phyloP scores from a whole-genome alignment of 305 asterid genomes.

The Andrographis paniculata region DNA sequence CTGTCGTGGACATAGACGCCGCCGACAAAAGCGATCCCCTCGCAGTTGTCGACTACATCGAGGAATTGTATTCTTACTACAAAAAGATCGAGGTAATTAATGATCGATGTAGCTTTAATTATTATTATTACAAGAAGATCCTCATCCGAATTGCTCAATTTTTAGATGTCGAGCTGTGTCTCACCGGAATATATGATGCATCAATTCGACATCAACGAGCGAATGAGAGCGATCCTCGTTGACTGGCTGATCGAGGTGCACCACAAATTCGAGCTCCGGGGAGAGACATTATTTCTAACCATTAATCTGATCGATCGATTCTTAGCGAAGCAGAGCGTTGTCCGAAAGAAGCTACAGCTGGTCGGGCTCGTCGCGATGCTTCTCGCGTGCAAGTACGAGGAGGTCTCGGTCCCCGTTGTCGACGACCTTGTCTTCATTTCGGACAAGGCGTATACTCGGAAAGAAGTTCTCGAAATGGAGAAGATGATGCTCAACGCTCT shows the following conservation, averaged over 20 bases:
- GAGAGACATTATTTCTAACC: conserved; percentile 72
- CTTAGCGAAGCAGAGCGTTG: conserved; percentile 66
- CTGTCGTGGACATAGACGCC: conserved; percentile 57
- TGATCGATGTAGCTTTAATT: neutral
- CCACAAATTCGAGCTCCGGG: conserved; percentile 85
- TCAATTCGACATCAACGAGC: conserved; percentile 76
- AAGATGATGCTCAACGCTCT: conserved; percentile 74
- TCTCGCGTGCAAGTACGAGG: conserved; percentile 91
- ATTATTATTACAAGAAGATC: too few species aligned
- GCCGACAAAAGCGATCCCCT: conserved; percentile 58
- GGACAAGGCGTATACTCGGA: conserved; percentile 78
- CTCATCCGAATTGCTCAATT: neutral
- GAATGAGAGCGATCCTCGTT: conserved; percentile 80
- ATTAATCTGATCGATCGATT: conserved; percentile 81
- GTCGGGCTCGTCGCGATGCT: conserved; percentile 90
- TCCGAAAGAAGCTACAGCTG: conserved; percentile 75
- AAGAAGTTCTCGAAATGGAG: conserved; percentile 85
- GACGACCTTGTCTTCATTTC: conserved; percentile 81
- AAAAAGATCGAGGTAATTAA: conserved; percentile 63
- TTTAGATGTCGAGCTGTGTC: conserved; percentile 66
- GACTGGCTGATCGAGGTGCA: conserved; percentile 99
- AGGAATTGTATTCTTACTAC: conserved; percentile 57
- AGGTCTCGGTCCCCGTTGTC: conserved; percentile 76
- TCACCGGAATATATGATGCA: conserved; percentile 69
- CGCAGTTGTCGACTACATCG: conserved; percentile 63